These are phyloP conservation scores for Penicillium turbatum DNA, from an alignment of 495 filamentous ascomycete genomes.

Conservation along the genomic window DNA sequence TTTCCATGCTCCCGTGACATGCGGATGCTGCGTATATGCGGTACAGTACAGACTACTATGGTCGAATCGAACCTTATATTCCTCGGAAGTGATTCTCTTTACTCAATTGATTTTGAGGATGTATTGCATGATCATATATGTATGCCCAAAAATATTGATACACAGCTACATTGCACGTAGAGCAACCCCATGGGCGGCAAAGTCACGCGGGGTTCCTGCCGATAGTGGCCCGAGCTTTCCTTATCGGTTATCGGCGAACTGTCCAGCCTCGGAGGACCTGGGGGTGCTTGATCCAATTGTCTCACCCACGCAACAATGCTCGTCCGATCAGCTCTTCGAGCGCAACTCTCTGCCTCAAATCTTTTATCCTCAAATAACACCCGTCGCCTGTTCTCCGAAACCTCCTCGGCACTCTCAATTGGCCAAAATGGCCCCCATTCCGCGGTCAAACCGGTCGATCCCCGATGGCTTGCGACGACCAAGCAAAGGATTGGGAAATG, in stretches of 20 bases:
- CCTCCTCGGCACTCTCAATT: slow-evolving; percentile 2
- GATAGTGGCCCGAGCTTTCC: slow-evolving; percentile 23
- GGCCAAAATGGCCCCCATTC: slow-evolving; percentile 12
- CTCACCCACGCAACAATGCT: slow-evolving; percentile 18
- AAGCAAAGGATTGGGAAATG: slow-evolving; percentile 76
- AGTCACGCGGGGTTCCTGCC: slow-evolving; percentile 22
- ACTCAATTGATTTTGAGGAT: too few relatives aligned
- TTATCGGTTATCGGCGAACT: slow-evolving; percentile 5
- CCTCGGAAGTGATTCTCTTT: background rate
- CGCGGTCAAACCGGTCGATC: slow-evolving; percentile 28
- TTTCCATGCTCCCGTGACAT: background rate
- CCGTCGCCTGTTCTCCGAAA: slow-evolving; percentile 24
- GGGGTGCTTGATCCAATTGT: slow-evolving; percentile 6
- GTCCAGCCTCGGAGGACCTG: background rate
- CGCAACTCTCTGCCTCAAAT: slow-evolving; percentile 15
- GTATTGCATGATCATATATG: too few relatives aligned
- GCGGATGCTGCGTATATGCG: background rate
- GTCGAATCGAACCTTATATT: background rate
- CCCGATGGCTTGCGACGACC: slow-evolving; percentile 74
- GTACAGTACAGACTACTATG: background rate
- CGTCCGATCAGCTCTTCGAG: slow-evolving; percentile 13
- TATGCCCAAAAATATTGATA: too few relatives aligned
- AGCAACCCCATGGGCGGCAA: background rate
- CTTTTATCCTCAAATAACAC: background rate
- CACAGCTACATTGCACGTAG: too few relatives aligned